Evolutionary conservation across 1,284 basidiomycete genomes (phyloP), one percentile per base, ranked within the genome.

Genomic region (Ustilago tritici): DNA sequence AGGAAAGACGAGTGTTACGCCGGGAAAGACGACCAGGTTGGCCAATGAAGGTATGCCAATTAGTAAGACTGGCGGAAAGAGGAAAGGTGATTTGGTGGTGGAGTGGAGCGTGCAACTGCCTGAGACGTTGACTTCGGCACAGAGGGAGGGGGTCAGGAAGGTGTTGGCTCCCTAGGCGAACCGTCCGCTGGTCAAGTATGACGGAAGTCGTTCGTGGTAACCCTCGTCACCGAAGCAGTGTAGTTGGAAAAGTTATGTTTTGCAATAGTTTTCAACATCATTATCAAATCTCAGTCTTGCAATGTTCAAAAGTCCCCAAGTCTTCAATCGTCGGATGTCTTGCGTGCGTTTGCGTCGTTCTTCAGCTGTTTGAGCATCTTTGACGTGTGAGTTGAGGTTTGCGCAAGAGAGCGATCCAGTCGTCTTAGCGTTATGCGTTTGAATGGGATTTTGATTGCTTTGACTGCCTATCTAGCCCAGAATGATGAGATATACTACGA

Each of bases 11-110:
- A 75, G 73, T 40, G 76, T 86, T 49, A 62, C 65, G 0, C 75
- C 76, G 5, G 84, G 84, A 5, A 76, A 78, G 54, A 82, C 82
- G n/a, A 85, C 84, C 3, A 76, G 83, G 34, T 61, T 86, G 47
- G 79, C 83, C 2, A 76, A 76, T 49, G 83, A 85, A 49, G 84
- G 84, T 2, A 85, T 86, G 84, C 84, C 84, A 1, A 85, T 86
- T 55, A 78, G 76, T 46, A 85, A 85, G 58, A 79, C 77, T 8
- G 75, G 70, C 10, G 84, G 84, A 7, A 75, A 80, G 46, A 65
- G 54, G n/a, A 81, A 81, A 62, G 84, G 84, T 46, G 84, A 86
- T 56, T 59, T 86, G 19, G 78, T 86, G 32, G 78, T 85, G 1
- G 78, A 80, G 62, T 86, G 84, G 84, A 76, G 78, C 53, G 76